Base-by-base conservation (phyloP, 495 filamentous ascomycete species). In the Pseudoneurospora amorphoporcata region DNA sequence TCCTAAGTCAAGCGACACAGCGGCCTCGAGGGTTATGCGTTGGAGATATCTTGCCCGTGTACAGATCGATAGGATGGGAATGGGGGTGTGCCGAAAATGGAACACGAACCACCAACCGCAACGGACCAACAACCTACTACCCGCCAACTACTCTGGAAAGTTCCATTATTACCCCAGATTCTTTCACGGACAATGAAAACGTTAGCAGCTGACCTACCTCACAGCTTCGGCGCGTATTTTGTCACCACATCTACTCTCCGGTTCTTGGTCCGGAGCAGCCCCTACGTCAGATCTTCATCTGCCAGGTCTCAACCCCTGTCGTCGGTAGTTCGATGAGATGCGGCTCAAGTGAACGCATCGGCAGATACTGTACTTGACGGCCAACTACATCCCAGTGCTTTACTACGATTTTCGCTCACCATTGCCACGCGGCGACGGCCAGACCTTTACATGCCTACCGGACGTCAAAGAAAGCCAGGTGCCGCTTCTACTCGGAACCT, bases 341-440 rank as follows among this genome's bases (percentile, higher is more conserved):
- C 29, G 29, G 53, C 53, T 61, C 53, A 35, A 61, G 29, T 61
- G 53, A 61, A 0, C 14, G 1, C 12, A 16, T 32, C 23, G 12
- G 23, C 6, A 61, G 0, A 32, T n/a, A n/a, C n/a, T n/a, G n/a
- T 8, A 1, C 23, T 16, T 16, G 5, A 32, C 23, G 23, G 3
- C 5, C 3, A 2, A 47, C n/a, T 47, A 23, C 45, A 1, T 12
- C 3, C 8, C 0, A 1, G 14, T 1, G 2, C 0, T 14, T 12
- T 16, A 12, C 40, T 16, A 9, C 39, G 9, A 40, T 37, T 2
- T 37, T n/a, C n/a, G n/a, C 35, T 3, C 4, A 4, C 35, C 35
- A 37, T 37, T 37, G 2, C 35, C 35, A 37, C 4, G 35, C 35
- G 35, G 35, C 4, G 35, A 37, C 3, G 35, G 3, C 39, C 39